Evolutionary conservation across 2,329 filamentous ascomycete species (phyloP), one percentile per base, ranked within the genome.

Genomic region (Penicillium hesseltinei): DNA sequence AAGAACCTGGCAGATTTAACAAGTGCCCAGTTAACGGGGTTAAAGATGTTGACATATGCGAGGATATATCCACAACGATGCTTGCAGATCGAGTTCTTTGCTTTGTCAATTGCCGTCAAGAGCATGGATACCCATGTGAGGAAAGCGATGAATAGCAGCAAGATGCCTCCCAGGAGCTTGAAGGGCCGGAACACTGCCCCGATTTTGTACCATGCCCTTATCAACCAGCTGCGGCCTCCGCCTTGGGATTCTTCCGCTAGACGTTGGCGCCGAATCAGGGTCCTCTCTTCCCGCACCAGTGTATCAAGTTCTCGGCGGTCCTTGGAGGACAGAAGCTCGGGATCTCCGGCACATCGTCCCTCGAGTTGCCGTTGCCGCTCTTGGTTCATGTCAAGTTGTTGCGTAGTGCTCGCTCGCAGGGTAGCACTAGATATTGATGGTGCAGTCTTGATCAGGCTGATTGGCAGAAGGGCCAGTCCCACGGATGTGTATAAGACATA

Each of bases 81-180:
- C 73, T 94, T 93, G 83, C 94, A 99, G 61, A 95, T 80, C 4
- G 92, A 97, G 78, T 97, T 97, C 74, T 89, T 92, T 36, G 92
- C 91, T 79, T 97, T 97, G 83, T 99, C 94, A 69, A 97, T 92
- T 64, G 87, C 89, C 0, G 93, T 97, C 71, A 97, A 89, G 65
- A 97, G 83, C 91, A 99, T 97, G 13, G 91, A 96, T 9, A 88
- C 83, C 83, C 91, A 96, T 64, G 95, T 83, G 42, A 96, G 65
- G 15, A 96, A 75, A 0, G 90, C 82, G 23, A 96, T 72, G 2
- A 91, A 64, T 33, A 97, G 81, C 3, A 97, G 78, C 0, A 96
- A 65, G 48, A 97, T 80, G 15, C 94, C 94, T 2, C 91, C 89
- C 15, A 97, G 74, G 42, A 97, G 84, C 78, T 96, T 96, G 66